These are phyloP conservation scores for Candida mesenterica DNA, from an alignment of 1,139 yeast species.

Conservation along the genomic window DNA sequence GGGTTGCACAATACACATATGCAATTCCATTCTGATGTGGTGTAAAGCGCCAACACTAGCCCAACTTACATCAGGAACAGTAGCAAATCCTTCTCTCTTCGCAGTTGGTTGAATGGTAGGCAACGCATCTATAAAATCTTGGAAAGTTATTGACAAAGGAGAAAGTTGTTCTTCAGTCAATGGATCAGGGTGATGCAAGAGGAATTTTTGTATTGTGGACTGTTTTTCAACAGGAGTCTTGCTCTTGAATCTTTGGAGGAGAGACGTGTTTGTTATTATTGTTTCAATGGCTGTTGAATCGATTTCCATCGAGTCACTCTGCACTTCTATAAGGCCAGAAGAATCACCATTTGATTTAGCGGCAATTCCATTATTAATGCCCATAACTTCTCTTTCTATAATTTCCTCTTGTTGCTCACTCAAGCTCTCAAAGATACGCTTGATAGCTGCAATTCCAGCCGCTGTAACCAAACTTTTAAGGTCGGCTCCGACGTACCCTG, in stretches of 20 bases:
- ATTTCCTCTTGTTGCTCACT: conserved; percentile 36
- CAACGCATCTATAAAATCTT: conserved; percentile 79
- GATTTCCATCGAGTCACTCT: conserved; percentile 40
- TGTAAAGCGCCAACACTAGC: conserved; percentile 87
- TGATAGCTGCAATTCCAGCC: conserved; percentile 93
- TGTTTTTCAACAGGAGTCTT: conserved; percentile 42
- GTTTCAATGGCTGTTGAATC: conserved; percentile 23
- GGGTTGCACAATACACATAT: conserved; percentile 97
- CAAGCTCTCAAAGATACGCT: conserved; percentile 68
- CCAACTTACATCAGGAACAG: conserved; percentile 98
- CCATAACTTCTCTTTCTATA: conserved; percentile 1
- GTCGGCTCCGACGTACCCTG: conserved; percentile 98
- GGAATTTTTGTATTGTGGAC: conserved; percentile 72
- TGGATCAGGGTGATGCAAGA: conserved; percentile 75
- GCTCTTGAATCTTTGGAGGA: conserved; percentile 23
- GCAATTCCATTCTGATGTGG: conserved; percentile 80
- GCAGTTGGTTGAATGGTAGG: conserved; percentile 98
- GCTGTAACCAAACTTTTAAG: conserved; percentile 91
- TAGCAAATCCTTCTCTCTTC: conserved; percentile 97
- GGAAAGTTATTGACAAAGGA: conserved; percentile 70
- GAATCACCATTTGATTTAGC: not conserved
- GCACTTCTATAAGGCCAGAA: not conserved
- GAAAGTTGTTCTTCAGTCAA: conserved; percentile 70
- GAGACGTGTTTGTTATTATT: conserved; percentile 8
- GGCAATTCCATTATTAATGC: not conserved